Percentiles rank a stretch among this genome's conserved stretches.
Evolutionary conservation across 1,139 yeast genomes (phyloP).

Genomic region (Magnusiomyces starmeri): DNA sequence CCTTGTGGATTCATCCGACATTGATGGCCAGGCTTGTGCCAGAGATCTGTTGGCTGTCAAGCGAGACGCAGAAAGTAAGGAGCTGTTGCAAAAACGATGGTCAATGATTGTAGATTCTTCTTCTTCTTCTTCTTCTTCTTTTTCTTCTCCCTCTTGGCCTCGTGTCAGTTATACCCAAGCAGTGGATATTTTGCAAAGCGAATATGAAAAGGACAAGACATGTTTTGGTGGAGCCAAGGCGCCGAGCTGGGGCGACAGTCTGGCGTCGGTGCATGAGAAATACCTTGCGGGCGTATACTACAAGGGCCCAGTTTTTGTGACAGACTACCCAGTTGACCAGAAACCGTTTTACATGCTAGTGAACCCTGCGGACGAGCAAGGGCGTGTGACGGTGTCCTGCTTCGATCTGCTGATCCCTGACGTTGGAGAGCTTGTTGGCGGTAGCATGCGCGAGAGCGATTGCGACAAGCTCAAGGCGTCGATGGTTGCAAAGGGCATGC

Average conservation of each 20-base stretch:
- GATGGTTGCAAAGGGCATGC: conserved; percentile 40
- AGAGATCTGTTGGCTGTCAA: conserved; percentile 39
- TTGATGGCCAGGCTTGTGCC: conserved; percentile 25
- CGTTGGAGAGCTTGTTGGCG: conserved; percentile 95
- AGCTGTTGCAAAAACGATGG: conserved; percentile 37
- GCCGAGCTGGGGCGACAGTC: conserved; percentile 62
- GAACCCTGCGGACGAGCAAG: conserved; percentile 13
- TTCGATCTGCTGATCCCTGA: conserved; percentile 84
- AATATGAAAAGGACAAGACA: conserved; percentile 25
- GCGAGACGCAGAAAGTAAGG: conserved; percentile 36
- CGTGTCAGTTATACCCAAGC: conserved; percentile 72
- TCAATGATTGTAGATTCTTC: conserved; percentile 21
- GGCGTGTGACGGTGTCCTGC: conserved; percentile 66
- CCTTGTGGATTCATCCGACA: conserved; percentile 34
- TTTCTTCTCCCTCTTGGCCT: conserved; percentile 49
- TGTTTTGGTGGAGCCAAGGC: conserved; percentile 26
- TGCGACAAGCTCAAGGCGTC: conserved; percentile 42
- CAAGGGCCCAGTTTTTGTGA: conserved; percentile 75
- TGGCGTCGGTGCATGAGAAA: conserved; percentile 85
- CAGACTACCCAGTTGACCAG: conserved; percentile 70
- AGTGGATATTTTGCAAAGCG: conserved; percentile 42
- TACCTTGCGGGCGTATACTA: conserved; percentile 71
- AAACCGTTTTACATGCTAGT: conserved; percentile 91
- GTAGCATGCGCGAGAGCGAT: conserved; percentile 80
- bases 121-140: conserved; percentile 2